These are phyloP conservation scores for Eucalyptus paniculata DNA, from an alignment of 345 rosid species.

Conservation along the genomic window DNA sequence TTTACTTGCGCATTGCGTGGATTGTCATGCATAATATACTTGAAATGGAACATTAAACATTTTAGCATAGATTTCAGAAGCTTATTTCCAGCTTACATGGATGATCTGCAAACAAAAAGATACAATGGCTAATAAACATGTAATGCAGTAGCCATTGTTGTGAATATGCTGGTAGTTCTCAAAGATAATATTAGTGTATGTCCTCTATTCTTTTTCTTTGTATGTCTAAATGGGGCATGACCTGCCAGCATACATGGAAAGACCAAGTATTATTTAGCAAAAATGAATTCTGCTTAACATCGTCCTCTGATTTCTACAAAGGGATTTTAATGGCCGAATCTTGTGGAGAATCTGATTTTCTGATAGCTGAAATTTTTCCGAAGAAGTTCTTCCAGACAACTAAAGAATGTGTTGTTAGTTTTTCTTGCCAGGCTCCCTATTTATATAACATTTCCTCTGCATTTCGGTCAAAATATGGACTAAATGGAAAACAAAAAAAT, in stretches of 20 bases:
- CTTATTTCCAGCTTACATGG: not conserved
- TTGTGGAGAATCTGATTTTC: not conserved
- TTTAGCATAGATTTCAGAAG: not conserved
- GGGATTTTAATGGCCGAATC: not conserved
- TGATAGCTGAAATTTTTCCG: not conserved
- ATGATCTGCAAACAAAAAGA: not conserved
- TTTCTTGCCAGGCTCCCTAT: not conserved
- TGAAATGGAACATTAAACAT: not conserved
- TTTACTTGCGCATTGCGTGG: not conserved
- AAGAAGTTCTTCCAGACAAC: not conserved
- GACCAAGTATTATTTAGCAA: not conserved
- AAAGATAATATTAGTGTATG: not conserved
- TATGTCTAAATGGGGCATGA: not conserved
- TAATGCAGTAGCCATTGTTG: not conserved
- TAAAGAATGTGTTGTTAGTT: not conserved
- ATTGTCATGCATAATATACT: not conserved
- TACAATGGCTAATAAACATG: not conserved
- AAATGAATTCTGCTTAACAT: not conserved
- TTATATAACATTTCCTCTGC: not conserved
- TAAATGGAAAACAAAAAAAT: not conserved
- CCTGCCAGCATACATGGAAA: not conserved
- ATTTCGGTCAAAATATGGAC: not conserved
- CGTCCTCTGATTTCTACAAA: not conserved
- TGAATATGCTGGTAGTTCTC: not conserved
- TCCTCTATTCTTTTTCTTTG: not conserved